These are phyloP conservation scores for Zarea fungicola DNA, from an alignment of 2,329 filamentous ascomycete species.

Conservation along the genomic window DNA sequence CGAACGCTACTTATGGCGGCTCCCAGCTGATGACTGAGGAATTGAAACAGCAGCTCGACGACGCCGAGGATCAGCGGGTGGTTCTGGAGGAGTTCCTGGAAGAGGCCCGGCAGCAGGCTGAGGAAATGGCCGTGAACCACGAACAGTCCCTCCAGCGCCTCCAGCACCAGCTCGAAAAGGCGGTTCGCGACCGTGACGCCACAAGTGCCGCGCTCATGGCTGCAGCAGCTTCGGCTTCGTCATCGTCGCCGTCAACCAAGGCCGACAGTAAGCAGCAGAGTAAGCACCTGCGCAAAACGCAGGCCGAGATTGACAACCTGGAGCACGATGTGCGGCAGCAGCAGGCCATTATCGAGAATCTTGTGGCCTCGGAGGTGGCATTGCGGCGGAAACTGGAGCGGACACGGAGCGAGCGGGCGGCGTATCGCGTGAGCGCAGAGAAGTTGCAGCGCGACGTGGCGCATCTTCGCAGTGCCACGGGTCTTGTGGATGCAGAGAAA, in stretches of 20 bases:
- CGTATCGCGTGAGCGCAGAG: slow-evolving; percentile 49
- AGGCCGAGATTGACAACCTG: slow-evolving; percentile 62
- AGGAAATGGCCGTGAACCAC: slow-evolving; percentile 40
- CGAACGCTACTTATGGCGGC: slow-evolving; percentile 15
- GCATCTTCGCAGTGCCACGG: slow-evolving; percentile 24
- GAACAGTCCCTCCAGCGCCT: slow-evolving; percentile 39
- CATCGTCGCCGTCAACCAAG: slow-evolving; percentile 14
- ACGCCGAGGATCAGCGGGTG: slow-evolving; percentile 54
- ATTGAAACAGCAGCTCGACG: slow-evolving; percentile 50
- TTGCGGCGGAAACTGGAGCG: slow-evolving; percentile 65
- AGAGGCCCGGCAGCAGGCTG: slow-evolving; percentile 46
- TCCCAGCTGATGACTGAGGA: slow-evolving; percentile 30
- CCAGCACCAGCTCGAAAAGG: slow-evolving; percentile 46
- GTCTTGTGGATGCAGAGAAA: slow-evolving; percentile 33
- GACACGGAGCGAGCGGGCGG: slow-evolving; percentile 59
- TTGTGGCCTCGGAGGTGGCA: slow-evolving; percentile 51
- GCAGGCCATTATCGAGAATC: slow-evolving; percentile 56
- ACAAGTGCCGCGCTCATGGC: no score
- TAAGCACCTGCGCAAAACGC: slow-evolving; percentile 56
- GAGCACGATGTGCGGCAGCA: slow-evolving; percentile 67
- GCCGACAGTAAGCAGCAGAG: slow-evolving; percentile 46
- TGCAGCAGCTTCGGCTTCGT: slow-evolving; percentile 19
- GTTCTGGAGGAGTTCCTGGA: slow-evolving; percentile 55
- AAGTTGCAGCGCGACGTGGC: slow-evolving; percentile 46
- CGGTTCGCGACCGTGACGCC: slow-evolving; percentile 41